Evolutionary conservation across 2,329 filamentous ascomycete species (phyloP), one percentile per base, ranked within the genome.

Genomic region (Emmonsia crescens): DNA sequence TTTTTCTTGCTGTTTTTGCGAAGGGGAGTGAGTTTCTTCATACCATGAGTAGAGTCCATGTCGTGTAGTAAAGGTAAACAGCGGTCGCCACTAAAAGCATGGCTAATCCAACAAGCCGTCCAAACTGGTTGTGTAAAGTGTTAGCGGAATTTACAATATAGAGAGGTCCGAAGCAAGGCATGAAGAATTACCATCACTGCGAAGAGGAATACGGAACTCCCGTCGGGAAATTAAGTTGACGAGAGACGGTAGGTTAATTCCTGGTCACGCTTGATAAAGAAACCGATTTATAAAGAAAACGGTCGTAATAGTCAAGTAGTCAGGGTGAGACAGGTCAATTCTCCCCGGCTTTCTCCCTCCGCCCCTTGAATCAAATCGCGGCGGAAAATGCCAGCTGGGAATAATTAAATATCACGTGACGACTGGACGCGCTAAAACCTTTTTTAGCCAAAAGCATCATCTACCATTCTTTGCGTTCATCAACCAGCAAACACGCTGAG

Each of bases 1-100:
- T 33, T 24, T 38, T 54, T 21, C 33, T n/a, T 6, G 9, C n/a
- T 27, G 16, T 14, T 52, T 29, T 44, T n/a, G 51, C 19, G 6
- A 42, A 14, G 3, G 5, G 54, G 1, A 29, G 36, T 57, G 2
- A 19, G 16, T 14, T 9, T 2, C 56, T 40, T 55, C 78, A 63
- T 84, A 96, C 94, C 89, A 99, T 97, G 68, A 97, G 83, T 66
- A 99, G 83, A 33, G 94, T 96, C 94, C 94, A 99, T 77, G 96
- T 85, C 66, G 91, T 94, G 81, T 99, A 99, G 84, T 99, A 99
- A 71, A 88, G 80, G 75, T 89, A 90, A 74, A 89, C 84, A 70
- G 82, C 81, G 67, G 86, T 86, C 70, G 87, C 87, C 80, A 83
- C 81, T 76, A 89, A 80, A 75, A 90, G 85, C 87, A 89, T 89